phyloP scores from a whole-genome alignment of 495 filamentous ascomycete species.

The Amphirosellinia nigrospora region DNA sequence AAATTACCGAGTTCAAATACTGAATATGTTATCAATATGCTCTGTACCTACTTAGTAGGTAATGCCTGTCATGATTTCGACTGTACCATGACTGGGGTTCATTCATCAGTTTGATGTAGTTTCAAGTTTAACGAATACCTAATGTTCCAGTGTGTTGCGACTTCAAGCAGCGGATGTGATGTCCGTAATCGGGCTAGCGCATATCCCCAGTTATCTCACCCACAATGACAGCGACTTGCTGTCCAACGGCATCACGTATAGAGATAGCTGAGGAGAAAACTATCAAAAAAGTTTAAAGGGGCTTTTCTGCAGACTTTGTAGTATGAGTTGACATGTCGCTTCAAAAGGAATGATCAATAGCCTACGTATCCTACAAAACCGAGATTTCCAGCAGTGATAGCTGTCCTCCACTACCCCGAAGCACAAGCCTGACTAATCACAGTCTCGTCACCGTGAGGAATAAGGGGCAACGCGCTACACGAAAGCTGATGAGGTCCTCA shows the following conservation, averaged over 20 bases:
- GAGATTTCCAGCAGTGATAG: background rate
- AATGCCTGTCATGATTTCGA: background rate
- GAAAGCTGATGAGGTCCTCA: conserved; percentile 41
- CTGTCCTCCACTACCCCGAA: too few species aligned
- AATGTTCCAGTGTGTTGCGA: background rate
- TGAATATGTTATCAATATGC: background rate
- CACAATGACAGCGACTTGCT: conserved; percentile 13
- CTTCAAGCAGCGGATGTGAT: background rate
- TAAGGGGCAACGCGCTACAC: background rate
- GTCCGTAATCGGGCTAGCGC: conserved; percentile 21
- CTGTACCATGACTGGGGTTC: background rate
- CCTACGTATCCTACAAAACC: background rate
- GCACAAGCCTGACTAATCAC: background rate
- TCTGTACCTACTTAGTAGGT: background rate
- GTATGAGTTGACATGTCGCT: background rate
- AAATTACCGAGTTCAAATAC: background rate
- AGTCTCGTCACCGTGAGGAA: background rate
- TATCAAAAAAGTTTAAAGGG: too few species aligned
- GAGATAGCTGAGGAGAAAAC: background rate
- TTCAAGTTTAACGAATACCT: background rate
- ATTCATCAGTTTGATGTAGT: background rate
- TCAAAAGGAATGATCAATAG: background rate
- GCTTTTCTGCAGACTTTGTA: background rate
- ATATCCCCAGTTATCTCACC: conserved; percentile 3
- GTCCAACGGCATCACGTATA: background rate